Conservation (phyloP, 768 basidiomycete species). For the Rhizopogon rudus region DNA sequence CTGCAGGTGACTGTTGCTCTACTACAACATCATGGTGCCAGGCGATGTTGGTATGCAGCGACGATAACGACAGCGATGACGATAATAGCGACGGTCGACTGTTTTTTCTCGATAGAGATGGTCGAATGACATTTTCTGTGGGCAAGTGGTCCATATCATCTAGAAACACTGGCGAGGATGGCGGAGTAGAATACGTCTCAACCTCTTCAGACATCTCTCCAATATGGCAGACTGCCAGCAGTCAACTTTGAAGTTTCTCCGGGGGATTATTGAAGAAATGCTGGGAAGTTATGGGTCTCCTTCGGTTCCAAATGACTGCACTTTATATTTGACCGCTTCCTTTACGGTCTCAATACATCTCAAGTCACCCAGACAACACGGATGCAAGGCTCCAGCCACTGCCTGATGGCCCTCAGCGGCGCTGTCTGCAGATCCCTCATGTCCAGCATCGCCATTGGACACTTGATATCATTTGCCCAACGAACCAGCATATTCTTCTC, state of each 20-base stretch:
- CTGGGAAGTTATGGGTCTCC: conserved; percentile 6
- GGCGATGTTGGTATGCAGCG: conserved; percentile 28
- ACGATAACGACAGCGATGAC: conserved; percentile 11
- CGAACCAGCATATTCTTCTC: conserved; percentile 18
- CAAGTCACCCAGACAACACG: conserved; percentile 23
- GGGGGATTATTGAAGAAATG: conserved; percentile 5
- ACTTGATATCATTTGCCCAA: conserved; percentile 15
- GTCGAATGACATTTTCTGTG: conserved; percentile 21
- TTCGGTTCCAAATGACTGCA: background rate
- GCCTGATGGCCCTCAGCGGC: background rate
- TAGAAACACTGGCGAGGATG: conserved; percentile 31
- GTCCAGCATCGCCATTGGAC: conserved; percentile 12
- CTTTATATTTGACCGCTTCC: conserved; percentile 4
- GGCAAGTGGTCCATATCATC: conserved; percentile 7
- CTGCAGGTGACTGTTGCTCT: conserved; percentile 24
- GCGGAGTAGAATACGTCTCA: conserved; percentile 41
- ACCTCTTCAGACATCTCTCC: conserved; percentile 28
- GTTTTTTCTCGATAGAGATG: conserved; percentile 34
- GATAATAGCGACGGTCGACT: conserved; percentile 24
- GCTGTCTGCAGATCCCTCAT: conserved; percentile 6
- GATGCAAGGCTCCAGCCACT: conserved; percentile 1
- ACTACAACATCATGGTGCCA: conserved; percentile 33
- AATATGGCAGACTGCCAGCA: conserved; percentile 1
- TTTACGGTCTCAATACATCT: background rate
- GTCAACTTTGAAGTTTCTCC: conserved; percentile 6